phyloP scores from a whole-genome alignment of 2,329 filamentous ascomycete species.

The Neopestalotiopsis rosae region DNA sequence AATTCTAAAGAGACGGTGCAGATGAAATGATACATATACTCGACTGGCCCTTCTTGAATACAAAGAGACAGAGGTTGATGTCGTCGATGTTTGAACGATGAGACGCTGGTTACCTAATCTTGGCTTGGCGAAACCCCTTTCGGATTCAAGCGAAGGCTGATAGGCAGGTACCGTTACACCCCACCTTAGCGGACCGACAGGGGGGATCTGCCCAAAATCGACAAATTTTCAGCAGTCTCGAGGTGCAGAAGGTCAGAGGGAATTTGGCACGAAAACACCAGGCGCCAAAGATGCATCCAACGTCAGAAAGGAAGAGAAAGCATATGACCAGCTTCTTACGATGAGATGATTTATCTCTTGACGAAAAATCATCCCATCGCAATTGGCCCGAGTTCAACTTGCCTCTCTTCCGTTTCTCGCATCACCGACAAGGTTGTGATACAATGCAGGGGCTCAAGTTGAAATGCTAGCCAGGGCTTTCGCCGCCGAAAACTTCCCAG shows the following conservation, averaged over 20 bases:
- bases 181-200: no score
- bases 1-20: not conserved
- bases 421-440: not conserved
- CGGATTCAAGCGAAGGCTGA: no score
- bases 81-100: not conserved
- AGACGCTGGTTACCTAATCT: not conserved
- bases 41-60: not conserved
- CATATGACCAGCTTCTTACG: no score
- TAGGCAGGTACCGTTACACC: no score
- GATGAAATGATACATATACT: not conserved
- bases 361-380: not conserved
- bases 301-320: no score
- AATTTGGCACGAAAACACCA: no score
- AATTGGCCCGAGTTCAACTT: not conserved
- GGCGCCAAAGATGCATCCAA: no score
- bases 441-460: slow-evolving; percentile 1
- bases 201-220: no score
- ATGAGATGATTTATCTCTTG: not conserved
- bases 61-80: not conserved
- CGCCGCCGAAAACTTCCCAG: not conserved
- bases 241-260: no score
- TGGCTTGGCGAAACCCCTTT: not conserved
- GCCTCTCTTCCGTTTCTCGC: not conserved
- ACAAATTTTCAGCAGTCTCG: no score
- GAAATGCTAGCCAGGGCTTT: not conserved